A percentile compares a stretch with the other conserved stretches of the same genome.
Evolutionary conservation across 768 basidiomycete genomes (phyloP).

Genomic region (Pleurotus giganteus): DNA sequence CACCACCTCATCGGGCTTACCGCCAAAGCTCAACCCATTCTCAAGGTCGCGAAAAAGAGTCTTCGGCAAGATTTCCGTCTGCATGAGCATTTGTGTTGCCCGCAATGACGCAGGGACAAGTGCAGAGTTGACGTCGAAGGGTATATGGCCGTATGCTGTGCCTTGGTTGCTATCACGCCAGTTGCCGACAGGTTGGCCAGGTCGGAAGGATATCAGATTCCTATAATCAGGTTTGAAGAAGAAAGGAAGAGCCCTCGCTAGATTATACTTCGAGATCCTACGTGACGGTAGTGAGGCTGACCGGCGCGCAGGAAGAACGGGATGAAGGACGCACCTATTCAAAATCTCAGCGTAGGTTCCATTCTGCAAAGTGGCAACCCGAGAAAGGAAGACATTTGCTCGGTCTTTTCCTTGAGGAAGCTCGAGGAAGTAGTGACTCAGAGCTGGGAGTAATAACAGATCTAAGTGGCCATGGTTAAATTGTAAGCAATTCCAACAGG

Average conservation of each 20-base stretch:
- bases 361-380: constrained; percentile 36
- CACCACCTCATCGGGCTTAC: constrained; percentile 13
- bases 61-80: constrained; percentile 24
- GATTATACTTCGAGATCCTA: constrained; percentile 37
- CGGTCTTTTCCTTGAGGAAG: constrained; percentile 38
- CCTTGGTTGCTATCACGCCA: constrained; percentile 44
- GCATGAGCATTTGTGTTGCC: constrained; percentile 28
- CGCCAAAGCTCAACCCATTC: too few species aligned
- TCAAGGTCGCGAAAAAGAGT: not conserved
- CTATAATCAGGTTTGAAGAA: constrained; percentile 22
- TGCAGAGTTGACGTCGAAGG: constrained; percentile 43
- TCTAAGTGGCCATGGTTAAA: too few species aligned
- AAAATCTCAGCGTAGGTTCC: constrained; percentile 39
- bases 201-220: constrained; percentile 36
- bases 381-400: constrained; percentile 28
- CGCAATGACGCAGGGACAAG: constrained; percentile 40
- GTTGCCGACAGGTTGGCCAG: constrained; percentile 39
- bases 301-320: too few species aligned
- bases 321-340: constrained; percentile 26
- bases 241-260: constrained; percentile 37
- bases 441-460: constrained; percentile 37
- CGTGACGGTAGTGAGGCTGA: not conserved
- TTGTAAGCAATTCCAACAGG: too few species aligned
- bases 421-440: constrained; percentile 42
- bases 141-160: constrained; percentile 39